Conservation (phyloP, 805 yeast species). For the Pichia rugopelliculosa region DNA sequence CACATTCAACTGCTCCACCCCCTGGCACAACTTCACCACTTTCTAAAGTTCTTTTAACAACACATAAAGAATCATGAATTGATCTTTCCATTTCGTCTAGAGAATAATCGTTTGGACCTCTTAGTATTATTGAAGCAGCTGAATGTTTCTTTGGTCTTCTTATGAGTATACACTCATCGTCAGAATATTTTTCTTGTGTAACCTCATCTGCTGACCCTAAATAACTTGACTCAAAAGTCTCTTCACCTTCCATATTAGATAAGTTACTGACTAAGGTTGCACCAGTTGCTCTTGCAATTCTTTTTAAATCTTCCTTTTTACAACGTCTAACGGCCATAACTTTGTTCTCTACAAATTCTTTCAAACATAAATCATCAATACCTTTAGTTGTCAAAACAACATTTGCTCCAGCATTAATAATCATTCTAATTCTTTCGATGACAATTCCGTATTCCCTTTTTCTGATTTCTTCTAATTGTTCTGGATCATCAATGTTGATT, state of each 20-base stretch:
- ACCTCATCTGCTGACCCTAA: conserved; percentile 90
- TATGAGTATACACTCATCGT: conserved; percentile 92
- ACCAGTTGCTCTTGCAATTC: conserved; percentile 97
- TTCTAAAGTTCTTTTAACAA: conserved; percentile 92
- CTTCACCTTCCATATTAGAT: conserved; percentile 95
- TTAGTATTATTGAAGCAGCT: conserved; percentile 80
- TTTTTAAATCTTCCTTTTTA: conserved; percentile 90
- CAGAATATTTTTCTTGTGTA: conserved; percentile 81
- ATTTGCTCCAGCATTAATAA: conserved; percentile 83
- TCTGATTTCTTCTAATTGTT: conserved; percentile 78
- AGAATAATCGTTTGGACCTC: conserved; percentile 94
- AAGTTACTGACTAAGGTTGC: conserved; percentile 81
- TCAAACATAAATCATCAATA: conserved; percentile 85
- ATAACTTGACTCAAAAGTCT: conserved; percentile 75
- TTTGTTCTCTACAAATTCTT: conserved; percentile 84
- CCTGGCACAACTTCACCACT: conserved; percentile 95
- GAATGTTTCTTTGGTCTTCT: conserved; percentile 89
- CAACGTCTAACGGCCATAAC: conserved; percentile 96
- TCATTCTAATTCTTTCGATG: conserved; percentile 73
- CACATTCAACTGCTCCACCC: conserved; percentile 99
- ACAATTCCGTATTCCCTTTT: conserved; percentile 83
- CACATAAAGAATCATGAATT: conserved; percentile 86
- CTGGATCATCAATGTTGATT: conserved; percentile 94
- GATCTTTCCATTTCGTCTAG: conserved; percentile 99
- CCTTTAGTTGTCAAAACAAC: conserved; percentile 92